Base-by-base conservation (phyloP, 2,329 filamentous ascomycete genomes). In the Spiromastix sp. region DNA sequence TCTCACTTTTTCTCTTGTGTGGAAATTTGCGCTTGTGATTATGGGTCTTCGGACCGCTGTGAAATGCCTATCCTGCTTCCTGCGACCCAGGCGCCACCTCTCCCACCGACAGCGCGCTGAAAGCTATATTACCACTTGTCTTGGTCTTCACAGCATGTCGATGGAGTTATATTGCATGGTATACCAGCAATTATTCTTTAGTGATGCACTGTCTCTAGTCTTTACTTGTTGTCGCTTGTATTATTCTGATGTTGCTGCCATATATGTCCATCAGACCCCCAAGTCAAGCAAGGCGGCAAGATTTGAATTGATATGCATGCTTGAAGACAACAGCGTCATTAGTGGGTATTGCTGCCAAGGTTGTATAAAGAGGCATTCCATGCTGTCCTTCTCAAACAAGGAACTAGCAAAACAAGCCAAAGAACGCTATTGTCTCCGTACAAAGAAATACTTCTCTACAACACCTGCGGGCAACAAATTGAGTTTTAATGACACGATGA, bases 341-440 rank as follows among this genome's bases (percentile, higher is more conserved):
- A 8, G 24, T 7, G 30, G 30, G 8, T 33, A 33, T 12, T 20
- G 24, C 24, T 33, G 30, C n/a, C 30, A 22, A 11, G 30, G 30
- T 9, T 33, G 30, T 20, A 5, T 20, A 12, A 20, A 33, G 15
- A 33, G 17, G 24, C 16, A 33, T 22, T 4, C 30, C 21, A 10
- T 33, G 17, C 15, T 9, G 11, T 21, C 30, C n/a, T 21, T 33
- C 18, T 21, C 30, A 3, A 11, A 21, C 19, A 20, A 33, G 19
- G 30, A 33, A 19, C 12, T 22, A 10, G 30, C 10, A 19, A 33
- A 33, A 33, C 16, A 22, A 10, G 18, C 30, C 9, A 33, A 22
- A 20, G 19, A 33, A 8, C 30, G 30, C n/a, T 33, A 33, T 22
- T 22, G 30, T 21, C 30, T 33, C 19, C 30, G 17, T 22, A 33